phyloP scores from a whole-genome alignment of 768 basidiomycete genomes.

The Suillus occidentalis region DNA sequence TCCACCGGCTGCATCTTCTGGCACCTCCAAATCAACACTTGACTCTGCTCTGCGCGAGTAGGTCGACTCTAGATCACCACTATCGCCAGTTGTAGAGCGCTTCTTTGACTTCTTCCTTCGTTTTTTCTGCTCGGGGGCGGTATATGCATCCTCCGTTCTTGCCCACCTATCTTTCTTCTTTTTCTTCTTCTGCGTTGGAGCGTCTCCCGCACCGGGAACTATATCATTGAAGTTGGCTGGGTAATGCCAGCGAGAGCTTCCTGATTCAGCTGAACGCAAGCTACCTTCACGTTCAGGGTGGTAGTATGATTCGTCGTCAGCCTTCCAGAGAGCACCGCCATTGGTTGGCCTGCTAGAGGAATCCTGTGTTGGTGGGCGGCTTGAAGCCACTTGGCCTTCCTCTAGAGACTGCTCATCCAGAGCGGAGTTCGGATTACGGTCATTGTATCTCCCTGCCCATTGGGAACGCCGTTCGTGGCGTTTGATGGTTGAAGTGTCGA shows the following conservation, averaged over 20 bases:
- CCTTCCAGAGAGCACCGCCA: constrained; percentile 64
- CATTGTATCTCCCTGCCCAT: constrained; percentile 87
- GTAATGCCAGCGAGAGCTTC: constrained; percentile 75
- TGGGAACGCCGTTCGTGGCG: constrained; percentile 80
- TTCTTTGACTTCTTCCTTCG: constrained; percentile 64
- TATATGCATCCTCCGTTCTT: constrained; percentile 82
- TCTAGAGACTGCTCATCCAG: constrained; percentile 71
- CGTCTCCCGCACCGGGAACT: constrained; percentile 40
- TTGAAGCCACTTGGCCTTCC: constrained; percentile 67
- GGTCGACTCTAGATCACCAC: constrained; percentile 28
- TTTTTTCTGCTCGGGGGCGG: constrained; percentile 46
- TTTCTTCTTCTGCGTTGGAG: constrained; percentile 57
- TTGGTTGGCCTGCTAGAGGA: constrained; percentile 21
- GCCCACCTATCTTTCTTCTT: constrained; percentile 89
- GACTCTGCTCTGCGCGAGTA: constrained; percentile 36
- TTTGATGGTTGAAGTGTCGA: constrained; percentile 74
- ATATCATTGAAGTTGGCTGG: constrained; percentile 80
- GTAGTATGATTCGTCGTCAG: constrained; percentile 78
- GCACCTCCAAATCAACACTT: constrained; percentile 46
- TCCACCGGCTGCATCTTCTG: constrained; percentile 75
- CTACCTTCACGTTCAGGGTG: constrained; percentile 40
- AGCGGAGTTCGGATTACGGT: constrained; percentile 69
- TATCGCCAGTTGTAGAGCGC: constrained; percentile 42
- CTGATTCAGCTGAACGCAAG: constrained; percentile 34
- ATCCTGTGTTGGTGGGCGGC: constrained; percentile 13